phyloP scores from a whole-genome alignment of 805 yeast species.

The Lipomyces lipofer region DNA sequence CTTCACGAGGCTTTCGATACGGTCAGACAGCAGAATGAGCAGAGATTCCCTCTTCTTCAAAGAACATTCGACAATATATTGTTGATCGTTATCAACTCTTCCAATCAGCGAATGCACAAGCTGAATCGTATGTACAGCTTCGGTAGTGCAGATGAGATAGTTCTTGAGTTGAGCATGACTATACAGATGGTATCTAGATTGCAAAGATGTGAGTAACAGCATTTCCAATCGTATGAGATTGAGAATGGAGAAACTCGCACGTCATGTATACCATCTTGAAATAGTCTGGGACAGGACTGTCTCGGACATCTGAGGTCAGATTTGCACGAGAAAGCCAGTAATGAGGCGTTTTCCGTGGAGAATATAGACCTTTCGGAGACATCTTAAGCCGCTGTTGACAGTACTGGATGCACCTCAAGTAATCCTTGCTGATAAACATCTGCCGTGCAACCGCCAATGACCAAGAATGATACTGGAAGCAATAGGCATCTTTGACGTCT shows the following conservation, averaged over 20 bases:
- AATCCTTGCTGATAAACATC: background rate
- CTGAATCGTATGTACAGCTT: slow-evolving; percentile 9
- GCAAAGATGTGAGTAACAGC: no score
- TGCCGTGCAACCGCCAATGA: slow-evolving; percentile 5
- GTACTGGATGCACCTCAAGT: slow-evolving; percentile 9
- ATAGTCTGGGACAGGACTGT: slow-evolving; percentile 18
- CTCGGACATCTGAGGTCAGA: slow-evolving; percentile 4
- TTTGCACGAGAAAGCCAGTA: slow-evolving; percentile 1
- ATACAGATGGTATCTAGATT: slow-evolving; percentile 10
- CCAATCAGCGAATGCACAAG: slow-evolving; percentile 6
- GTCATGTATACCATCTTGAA: slow-evolving; percentile 17
- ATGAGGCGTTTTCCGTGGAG: slow-evolving; percentile 13
- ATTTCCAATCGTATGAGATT: background rate
- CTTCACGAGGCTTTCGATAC: background rate
- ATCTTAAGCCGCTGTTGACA: slow-evolving; percentile 15
- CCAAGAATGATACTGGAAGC: slow-evolving; percentile 9
- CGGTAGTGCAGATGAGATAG: slow-evolving; percentile 4
- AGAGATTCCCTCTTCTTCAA: background rate
- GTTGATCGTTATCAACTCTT: slow-evolving; percentile 7
- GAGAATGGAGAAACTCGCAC: background rate
- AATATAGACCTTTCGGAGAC: background rate
- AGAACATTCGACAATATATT: slow-evolving; percentile 8
- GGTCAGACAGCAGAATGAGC: background rate
- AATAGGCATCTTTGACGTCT: background rate
- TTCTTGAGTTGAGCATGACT: slow-evolving; percentile 1